Evolutionary conservation across 2,329 filamentous ascomycete species (phyloP).

Genomic region (Trichoderma koningiopsis): DNA sequence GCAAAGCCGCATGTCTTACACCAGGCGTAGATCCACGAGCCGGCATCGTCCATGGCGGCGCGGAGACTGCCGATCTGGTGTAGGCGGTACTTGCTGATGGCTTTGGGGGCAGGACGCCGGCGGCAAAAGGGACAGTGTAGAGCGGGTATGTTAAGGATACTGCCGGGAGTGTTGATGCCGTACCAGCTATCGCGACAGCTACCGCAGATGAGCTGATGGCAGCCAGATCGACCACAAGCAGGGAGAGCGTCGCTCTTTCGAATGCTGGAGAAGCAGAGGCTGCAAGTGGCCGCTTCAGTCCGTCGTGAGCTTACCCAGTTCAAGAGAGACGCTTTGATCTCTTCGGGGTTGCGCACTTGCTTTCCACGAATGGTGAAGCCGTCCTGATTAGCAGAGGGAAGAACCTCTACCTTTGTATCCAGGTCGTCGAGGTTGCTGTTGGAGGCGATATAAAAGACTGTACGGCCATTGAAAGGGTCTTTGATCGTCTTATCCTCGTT

Average conservation of each 20-base stretch:
- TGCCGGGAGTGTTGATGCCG: conserved; percentile 46
- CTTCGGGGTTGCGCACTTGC: conserved; percentile 44
- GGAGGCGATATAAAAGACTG: conserved; percentile 44
- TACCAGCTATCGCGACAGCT: conserved; percentile 49
- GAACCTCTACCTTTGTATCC: conserved; percentile 41
- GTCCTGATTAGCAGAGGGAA: conserved; percentile 31
- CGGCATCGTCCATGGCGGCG: conserved; percentile 44
- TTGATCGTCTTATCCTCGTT: conserved; percentile 42
- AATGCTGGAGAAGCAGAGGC: conserved; percentile 48
- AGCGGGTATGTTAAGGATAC: conserved; percentile 51
- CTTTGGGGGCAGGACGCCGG: conserved; percentile 43
- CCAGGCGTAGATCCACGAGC: conserved; percentile 52
- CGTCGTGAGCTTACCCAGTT: conserved; percentile 43
- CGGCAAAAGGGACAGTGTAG: conserved; percentile 55
- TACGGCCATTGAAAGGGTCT: conserved; percentile 43
- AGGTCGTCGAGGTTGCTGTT: conserved; percentile 39
- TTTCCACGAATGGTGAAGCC: conserved; percentile 43
- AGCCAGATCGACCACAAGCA: conserved; percentile 50
- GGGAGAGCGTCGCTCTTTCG: conserved; percentile 42
- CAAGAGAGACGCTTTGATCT: conserved; percentile 40
- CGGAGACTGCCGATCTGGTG: conserved; percentile 43
- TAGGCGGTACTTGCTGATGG: conserved; percentile 42
- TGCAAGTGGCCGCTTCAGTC: conserved; percentile 45
- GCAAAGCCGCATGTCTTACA: conserved; percentile 48
- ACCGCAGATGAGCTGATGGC: conserved; percentile 47